Percentiles rank a stretch among this genome's conserved stretches.
Conservation (phyloP, 768 basidiomycete species). For the Trichaptum fuscoviolaceum region DNA sequence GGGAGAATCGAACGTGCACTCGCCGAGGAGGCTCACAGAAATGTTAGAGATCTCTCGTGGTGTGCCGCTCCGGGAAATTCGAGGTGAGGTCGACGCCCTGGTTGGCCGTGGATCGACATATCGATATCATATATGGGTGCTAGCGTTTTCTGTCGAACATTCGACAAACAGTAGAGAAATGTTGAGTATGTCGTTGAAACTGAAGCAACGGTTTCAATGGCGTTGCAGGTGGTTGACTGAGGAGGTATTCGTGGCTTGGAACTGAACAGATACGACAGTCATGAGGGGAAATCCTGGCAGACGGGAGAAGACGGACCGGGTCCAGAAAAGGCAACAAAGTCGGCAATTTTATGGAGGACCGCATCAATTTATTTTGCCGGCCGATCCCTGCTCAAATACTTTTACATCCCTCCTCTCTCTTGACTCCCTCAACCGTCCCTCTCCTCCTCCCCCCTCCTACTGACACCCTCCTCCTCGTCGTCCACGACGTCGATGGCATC, state of each 20-base stretch:
- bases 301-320: conserved; percentile 3
- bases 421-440: conserved; percentile 29
- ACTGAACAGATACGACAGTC: no score
- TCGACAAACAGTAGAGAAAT: neutral
- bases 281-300: neutral
- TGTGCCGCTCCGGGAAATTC: neutral
- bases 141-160: neutral
- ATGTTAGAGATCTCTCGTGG: no score
- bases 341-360: neutral
- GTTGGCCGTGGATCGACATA: neutral
- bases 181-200: neutral
- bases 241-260: no score
- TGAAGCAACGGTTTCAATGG: neutral
- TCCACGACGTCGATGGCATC: conserved; percentile 23
- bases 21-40: no score
- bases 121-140: no score
- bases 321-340: neutral
- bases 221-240: no score
- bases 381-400: conserved; percentile 6
- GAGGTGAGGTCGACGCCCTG: neutral
- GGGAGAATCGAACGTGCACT: neutral
- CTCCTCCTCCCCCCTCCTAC: conserved; percentile 17
- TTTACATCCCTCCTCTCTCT: conserved; percentile 23
- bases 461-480: conserved; percentile 17
- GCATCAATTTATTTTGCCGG: neutral